These are phyloP conservation scores for Tolypocladium ovalisporum DNA, from an alignment of 2,329 filamentous ascomycete species.

Conservation along the genomic window DNA sequence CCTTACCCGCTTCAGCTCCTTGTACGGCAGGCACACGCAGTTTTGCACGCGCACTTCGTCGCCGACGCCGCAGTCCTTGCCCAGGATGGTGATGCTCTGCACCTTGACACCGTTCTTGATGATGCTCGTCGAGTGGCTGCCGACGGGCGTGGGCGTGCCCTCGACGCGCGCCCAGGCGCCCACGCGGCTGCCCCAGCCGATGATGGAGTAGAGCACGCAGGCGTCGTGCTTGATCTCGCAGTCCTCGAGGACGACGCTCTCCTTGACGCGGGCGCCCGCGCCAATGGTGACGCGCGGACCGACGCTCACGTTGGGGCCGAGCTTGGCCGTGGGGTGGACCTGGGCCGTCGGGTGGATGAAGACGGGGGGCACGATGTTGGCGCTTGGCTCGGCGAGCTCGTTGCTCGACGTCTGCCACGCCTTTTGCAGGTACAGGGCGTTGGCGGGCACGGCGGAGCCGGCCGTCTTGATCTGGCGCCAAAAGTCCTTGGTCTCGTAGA, in stretches of 20 bases:
- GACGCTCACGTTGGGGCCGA: slow-evolving; percentile 93
- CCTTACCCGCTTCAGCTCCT: slow-evolving; percentile 89
- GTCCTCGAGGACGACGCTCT: slow-evolving; percentile 91
- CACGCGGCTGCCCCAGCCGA: slow-evolving; percentile 92
- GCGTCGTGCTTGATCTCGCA: slow-evolving; percentile 94
- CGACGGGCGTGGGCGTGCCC: slow-evolving; percentile 78
- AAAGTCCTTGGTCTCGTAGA: slow-evolving; percentile 97
- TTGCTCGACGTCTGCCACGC: slow-evolving; percentile 69
- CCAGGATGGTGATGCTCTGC: slow-evolving; percentile 93
- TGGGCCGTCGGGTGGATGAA: slow-evolving; percentile 89
- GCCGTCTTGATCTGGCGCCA: slow-evolving; percentile 99
- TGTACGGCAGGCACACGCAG: slow-evolving; percentile 93
- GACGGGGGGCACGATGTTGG: slow-evolving; percentile 83
- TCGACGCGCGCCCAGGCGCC: slow-evolving; percentile 98
- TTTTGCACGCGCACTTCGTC: slow-evolving; percentile 96
- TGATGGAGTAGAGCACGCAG: slow-evolving; percentile 89
- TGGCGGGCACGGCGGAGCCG: slow-evolving; percentile 90
- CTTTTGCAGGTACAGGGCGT: slow-evolving; percentile 92
- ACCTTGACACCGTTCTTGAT: slow-evolving; percentile 98
- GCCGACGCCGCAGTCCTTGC: slow-evolving; percentile 88
- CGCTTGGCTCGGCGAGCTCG: slow-evolving; percentile 73
- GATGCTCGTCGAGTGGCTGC: slow-evolving; percentile 85
- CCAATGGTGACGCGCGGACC: slow-evolving; percentile 80
- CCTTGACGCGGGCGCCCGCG: slow-evolving; percentile 84
- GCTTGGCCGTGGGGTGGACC: slow-evolving; percentile 89